Evolutionary conservation across 83 land plant genomes (phyloP).

Genomic region (Larix sibirica): DNA sequence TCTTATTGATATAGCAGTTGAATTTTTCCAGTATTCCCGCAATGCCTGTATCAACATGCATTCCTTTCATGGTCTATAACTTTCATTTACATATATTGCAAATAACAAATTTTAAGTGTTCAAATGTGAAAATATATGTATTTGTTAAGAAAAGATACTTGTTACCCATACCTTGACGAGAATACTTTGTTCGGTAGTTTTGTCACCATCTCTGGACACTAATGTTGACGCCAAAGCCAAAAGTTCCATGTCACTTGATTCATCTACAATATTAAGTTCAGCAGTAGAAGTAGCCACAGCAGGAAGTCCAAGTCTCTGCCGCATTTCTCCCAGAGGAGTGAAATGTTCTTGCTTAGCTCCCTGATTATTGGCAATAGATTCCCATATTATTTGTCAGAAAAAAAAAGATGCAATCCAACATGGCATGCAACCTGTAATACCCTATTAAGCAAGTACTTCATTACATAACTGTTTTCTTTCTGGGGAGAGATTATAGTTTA

Average conservation of each 20-base stretch:
- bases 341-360: conserved; percentile 21
- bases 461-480: background rate
- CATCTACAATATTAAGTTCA: conserved; percentile 42
- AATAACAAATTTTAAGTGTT: background rate
- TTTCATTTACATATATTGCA: background rate
- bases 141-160: background rate
- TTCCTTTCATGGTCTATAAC: background rate
- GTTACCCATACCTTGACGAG: background rate
- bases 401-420: background rate
- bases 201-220: conserved; percentile 4
- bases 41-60: conserved; percentile 47
- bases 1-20: conserved; percentile 50
- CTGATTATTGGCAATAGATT: conserved; percentile 12
- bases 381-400: background rate
- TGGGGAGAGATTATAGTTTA: background rate
- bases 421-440: background rate
- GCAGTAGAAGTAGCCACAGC: conserved; percentile 28
- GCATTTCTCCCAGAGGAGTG: conserved; percentile 53
- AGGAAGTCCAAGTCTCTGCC: conserved; percentile 58
- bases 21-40: conserved; percentile 85
- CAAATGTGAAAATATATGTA: background rate
- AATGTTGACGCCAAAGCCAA: conserved; percentile 52
- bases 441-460: background rate
- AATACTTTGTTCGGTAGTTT: background rate
- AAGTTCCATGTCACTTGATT: conserved; percentile 61